These are phyloP conservation scores for Tulasnella sp. DNA, from an alignment of 768 basidiomycete species.

Conservation along the genomic window DNA sequence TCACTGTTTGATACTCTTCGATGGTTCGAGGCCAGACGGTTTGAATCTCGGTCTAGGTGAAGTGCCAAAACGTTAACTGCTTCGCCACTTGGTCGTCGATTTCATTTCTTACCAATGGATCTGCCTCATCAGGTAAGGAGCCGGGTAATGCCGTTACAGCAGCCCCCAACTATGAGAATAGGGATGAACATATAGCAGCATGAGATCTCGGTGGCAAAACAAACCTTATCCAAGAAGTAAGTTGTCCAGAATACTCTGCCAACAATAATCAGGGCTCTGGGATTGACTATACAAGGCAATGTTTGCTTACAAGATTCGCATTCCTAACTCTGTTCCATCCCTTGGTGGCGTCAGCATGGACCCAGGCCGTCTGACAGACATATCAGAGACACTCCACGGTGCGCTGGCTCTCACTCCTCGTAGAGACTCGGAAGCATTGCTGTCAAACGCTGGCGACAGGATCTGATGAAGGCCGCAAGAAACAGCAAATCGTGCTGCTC, in stretches of 20 bases:
- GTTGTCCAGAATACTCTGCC: constrained; percentile 12
- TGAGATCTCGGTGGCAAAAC: background rate
- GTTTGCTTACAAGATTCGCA: no score
- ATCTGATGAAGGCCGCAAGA: constrained; percentile 15
- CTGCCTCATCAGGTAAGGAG: constrained; percentile 11
- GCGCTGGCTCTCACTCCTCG: constrained; percentile 3
- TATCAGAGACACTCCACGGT: constrained; percentile 18
- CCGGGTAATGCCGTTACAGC: constrained; percentile 7
- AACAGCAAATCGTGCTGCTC: constrained; percentile 13
- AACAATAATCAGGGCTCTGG: no score
- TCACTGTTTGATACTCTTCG: constrained; percentile 15
- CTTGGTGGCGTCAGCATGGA: constrained; percentile 12
- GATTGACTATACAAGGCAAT: no score
- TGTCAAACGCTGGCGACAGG: constrained; percentile 9
- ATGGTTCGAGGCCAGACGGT: constrained; percentile 17
- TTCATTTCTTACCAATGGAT: constrained; percentile 3
- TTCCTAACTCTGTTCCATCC: constrained; percentile 2
- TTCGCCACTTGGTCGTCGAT: background rate
- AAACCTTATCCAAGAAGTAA: constrained; percentile 12
- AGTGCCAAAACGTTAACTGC: background rate
- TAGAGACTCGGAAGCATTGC: background rate
- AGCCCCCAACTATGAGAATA: constrained; percentile 1
- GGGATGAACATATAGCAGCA: background rate
- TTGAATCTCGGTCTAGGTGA: constrained; percentile 8
- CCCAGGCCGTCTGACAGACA: constrained; percentile 15